Evolutionary conservation across 1,139 yeast species (phyloP).

Genomic region (Pichia sp.): DNA sequence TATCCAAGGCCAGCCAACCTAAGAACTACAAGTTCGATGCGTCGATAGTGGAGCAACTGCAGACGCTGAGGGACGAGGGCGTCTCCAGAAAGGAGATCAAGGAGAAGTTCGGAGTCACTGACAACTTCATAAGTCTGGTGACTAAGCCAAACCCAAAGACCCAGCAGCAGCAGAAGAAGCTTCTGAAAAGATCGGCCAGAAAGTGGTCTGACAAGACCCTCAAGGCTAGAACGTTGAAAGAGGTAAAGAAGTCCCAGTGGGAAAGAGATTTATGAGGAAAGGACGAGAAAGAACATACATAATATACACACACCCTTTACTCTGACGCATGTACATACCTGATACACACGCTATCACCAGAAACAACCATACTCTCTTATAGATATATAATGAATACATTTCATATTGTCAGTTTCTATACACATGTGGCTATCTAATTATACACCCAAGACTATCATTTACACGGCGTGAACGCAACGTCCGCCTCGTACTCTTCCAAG

Average conservation of each 20-base stretch:
- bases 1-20: conserved; percentile 31
- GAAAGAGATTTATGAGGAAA: conserved; percentile 21
- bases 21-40: conserved; percentile 60
- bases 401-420: not conserved
- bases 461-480: not conserved
- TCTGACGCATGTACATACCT: not conserved
- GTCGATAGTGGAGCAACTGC: conserved; percentile 59
- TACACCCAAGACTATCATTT: not conserved
- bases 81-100: conserved; percentile 62
- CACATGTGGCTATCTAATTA: not conserved
- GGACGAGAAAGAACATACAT: not conserved
- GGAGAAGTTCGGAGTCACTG: conserved; percentile 54
- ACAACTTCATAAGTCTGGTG: conserved; percentile 50
- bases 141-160: conserved; percentile 37
- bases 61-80: conserved; percentile 53
- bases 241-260: conserved; percentile 24
- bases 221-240: conserved; percentile 24
- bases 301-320: not conserved
- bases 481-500: conserved; percentile 12
- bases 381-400: not conserved
- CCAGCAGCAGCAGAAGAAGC: conserved; percentile 16
- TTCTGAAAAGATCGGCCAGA: conserved; percentile 38
- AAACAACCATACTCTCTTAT: not conserved
- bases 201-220: conserved; percentile 47
- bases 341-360: not conserved